These are phyloP conservation scores for Auriscalpium microsporum DNA, from an alignment of 768 basidiomycete species.

Conservation along the genomic window DNA sequence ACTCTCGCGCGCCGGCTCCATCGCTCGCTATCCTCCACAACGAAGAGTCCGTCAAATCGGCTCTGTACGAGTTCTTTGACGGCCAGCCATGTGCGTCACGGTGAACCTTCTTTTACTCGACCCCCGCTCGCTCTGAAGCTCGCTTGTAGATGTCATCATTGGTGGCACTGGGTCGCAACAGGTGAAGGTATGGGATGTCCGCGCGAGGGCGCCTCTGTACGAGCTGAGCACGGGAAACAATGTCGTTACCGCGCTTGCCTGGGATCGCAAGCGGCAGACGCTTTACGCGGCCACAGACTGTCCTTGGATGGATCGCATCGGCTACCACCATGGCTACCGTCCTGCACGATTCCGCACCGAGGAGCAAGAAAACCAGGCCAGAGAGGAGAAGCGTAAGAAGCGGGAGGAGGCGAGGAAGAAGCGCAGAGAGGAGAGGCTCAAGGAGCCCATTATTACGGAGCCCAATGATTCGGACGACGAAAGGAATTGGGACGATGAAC, in stretches of 20 bases:
- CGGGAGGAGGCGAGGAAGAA: too few species aligned
- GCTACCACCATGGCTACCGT: constrained; percentile 18
- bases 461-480: background rate
- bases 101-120: background rate
- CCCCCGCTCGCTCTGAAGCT: background rate
- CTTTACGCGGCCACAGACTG: constrained; percentile 32
- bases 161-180: constrained; percentile 25
- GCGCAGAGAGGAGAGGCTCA: too few species aligned
- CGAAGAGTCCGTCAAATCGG: constrained; percentile 15
- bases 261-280: constrained; percentile 20
- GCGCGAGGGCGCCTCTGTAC: constrained; percentile 27
- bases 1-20: constrained; percentile 29
- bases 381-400: too few species aligned
- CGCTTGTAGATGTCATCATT: constrained; percentile 15
- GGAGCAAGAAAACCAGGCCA: background rate
- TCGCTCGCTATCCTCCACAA: constrained; percentile 25
- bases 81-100: background rate
- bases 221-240: constrained; percentile 42
- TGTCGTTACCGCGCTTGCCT: constrained; percentile 25
- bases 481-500: constrained; percentile 11
- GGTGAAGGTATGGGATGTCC: constrained; percentile 37
- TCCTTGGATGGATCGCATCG: constrained; percentile 20
- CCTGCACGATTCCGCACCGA: constrained; percentile 15
- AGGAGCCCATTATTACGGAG: background rate
- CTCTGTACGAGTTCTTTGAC: constrained; percentile 23